Base-by-base conservation (phyloP, 2,329 filamentous ascomycete genomes). In the Aspergillus fructus region DNA sequence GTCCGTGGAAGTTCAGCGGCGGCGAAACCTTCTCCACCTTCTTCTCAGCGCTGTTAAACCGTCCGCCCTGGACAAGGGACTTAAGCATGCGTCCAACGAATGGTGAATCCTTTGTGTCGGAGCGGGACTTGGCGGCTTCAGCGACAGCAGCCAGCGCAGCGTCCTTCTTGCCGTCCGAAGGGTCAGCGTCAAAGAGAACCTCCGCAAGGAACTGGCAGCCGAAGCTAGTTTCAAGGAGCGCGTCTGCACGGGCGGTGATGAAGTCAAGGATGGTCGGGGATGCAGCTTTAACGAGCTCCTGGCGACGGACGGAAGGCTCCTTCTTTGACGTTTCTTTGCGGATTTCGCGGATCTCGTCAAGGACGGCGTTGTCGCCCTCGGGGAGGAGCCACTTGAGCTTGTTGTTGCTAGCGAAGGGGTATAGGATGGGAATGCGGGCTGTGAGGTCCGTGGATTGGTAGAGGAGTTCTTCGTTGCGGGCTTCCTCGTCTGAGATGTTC, bases 261-360 rank as follows among this genome's bases (percentile, higher is more conserved):
- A 90, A 85, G 43, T 86, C 83, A 30, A 99, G 81, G 3, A 97
- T 79, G 30, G 87, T 83, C 2, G 90, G 86, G 1, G 91, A 92
- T 27, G 96, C 78, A 11, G 86, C 83, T 58, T 86, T 85, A 21
- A 91, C 79, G 42, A 99, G 80, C 72, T 97, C 94, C 65, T 85
- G 82, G 57, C 89, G 86, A 58, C 94, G 85, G 21, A 83, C 76
- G 53, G 89, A 87, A 0, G 91, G 82, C 56, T 96, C 91, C 76
- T 99, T 99, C 79, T 97, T 99, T 62, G 91, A 96, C 2, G 93
- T 97, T 13, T 83, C 87, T 65, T 87, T 85, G 53, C 94, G 87
- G 62, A 96, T 89, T 55, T 86, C 84, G 68, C 90, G 89, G 23
- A 97, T 78, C 73, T 97, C 89, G 56, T 85, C 81, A 4, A 99